A percentile compares a stretch with the other conserved stretches of the same genome.
Evolutionary conservation across 306 rosid genomes (phyloP).

Genomic region (Senna siamea): DNA sequence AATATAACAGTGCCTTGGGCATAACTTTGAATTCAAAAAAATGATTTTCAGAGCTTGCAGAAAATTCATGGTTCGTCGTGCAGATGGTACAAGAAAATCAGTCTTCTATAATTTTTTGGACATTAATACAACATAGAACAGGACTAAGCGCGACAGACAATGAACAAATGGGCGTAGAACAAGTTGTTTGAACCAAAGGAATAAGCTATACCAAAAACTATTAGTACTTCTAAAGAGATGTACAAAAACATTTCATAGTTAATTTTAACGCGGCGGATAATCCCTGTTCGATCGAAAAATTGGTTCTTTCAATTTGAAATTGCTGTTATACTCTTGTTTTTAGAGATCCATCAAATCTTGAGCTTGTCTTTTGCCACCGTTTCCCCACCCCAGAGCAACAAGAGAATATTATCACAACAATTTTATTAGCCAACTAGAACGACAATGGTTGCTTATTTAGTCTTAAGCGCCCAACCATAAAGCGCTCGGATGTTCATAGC

Average conservation of each 20-base stretch:
- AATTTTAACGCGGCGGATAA: no score
- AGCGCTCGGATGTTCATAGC: constrained; percentile 45
- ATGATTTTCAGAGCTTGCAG: no score
- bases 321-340: no score
- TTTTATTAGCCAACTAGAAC: constrained; percentile 32
- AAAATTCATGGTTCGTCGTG: no score
- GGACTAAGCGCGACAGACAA: no score
- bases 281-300: not conserved
- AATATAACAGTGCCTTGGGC: no score
- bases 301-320: not conserved
- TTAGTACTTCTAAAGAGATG: not conserved
- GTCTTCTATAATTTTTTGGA: no score
- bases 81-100: no score
- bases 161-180: not conserved
- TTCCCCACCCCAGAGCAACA: not conserved
- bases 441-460: constrained; percentile 60
- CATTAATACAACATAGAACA: no score
- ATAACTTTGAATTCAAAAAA: no score
- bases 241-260: constrained; percentile 20
- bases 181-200: not conserved
- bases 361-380: not conserved
- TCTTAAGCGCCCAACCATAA: constrained; percentile 50
- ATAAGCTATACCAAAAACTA: not conserved
- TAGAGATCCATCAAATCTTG: no score
- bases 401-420: constrained; percentile 23